Conservation (phyloP, 176 grass and related monocot genomes). For the Rhynchospora tenuis region DNA sequence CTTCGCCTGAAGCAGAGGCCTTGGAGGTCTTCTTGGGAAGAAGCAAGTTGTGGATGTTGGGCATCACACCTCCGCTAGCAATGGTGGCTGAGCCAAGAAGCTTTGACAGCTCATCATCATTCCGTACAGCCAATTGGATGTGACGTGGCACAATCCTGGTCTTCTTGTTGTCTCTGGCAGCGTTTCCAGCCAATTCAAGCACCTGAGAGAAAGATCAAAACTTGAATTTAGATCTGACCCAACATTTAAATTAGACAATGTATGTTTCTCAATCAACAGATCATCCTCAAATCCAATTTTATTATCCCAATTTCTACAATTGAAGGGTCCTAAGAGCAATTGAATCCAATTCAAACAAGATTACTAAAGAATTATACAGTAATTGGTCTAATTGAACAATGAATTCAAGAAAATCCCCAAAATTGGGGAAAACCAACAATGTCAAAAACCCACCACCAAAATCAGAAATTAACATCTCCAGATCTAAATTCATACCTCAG, state of each 20-base stretch:
- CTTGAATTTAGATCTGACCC: neutral
- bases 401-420: neutral
- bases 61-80: slow-evolving; percentile 95
- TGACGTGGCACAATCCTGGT: slow-evolving; percentile 93
- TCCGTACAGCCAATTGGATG: slow-evolving; percentile 93
- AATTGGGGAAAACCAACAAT: neutral
- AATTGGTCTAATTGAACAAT: neutral
- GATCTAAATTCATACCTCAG: slow-evolving; percentile 47
- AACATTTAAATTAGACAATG: neutral
- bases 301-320: fast-evolving
- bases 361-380: neutral
- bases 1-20: slow-evolving; percentile 55
- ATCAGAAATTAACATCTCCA: neutral
- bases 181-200: slow-evolving; percentile 91
- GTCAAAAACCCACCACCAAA: neutral
- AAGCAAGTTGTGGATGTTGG: slow-evolving; percentile 98
- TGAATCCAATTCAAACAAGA: neutral
- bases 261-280: neutral
- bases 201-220: slow-evolving; percentile 26
- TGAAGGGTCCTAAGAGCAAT: neutral
- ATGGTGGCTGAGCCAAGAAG: slow-evolving; percentile 90
- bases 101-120: slow-evolving; percentile 92
- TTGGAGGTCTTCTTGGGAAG: slow-evolving; percentile 94
- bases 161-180: slow-evolving; percentile 97
- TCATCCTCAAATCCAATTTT: neutral